Evolutionary conservation across 345 rosid genomes (phyloP), one percentile per base, ranked within the genome.

Genomic region (Garcia nutans): DNA sequence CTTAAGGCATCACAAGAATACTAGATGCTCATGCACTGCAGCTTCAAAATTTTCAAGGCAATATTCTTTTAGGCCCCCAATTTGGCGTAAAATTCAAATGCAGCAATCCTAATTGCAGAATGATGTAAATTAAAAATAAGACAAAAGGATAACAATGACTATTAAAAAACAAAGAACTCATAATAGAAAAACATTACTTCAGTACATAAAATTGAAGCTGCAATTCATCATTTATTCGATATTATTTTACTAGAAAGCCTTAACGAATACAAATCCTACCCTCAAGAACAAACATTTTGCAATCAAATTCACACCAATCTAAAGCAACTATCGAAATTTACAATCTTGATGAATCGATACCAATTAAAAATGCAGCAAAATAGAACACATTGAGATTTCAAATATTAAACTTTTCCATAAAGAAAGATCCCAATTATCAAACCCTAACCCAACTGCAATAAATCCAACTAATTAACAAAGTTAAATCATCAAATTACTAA

Each of bases 1-100:
- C 71, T 49, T 78, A 75, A 76, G 68, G 78, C 85, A 81, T 83
- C 71, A 84, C 80, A 74, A 33, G 74, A 79, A 73, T 74, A 78
- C 63, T 41, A 79, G 52, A 64, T 54, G 37, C 68, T 64, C 62
- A 71, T 79, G 76, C 81, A 74, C 76, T 61, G 71, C 78, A 72
- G 74, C 82, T 75, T 80, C 58, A 28, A 47, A 57, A 8, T 37
- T 49, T 42, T 33, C 60, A 47, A 74, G 17, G 10, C 45, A n/a
- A 41, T 37, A 28, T 72, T 58, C 47, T 23, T 49, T 74, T 61
- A 70, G 65, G 72, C 58, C 82, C 71, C 61, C 73, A 59, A 49
- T 66, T 31, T 13, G 2, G 44, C 47, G 49, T 24, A 59, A 62
- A 62, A 58, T 42, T 41, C 75, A 79, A 70, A 56, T 37, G 55